Base-by-base conservation (phyloP, 371 early-diverging fungal species). In the Phascolomyces articulosus region DNA sequence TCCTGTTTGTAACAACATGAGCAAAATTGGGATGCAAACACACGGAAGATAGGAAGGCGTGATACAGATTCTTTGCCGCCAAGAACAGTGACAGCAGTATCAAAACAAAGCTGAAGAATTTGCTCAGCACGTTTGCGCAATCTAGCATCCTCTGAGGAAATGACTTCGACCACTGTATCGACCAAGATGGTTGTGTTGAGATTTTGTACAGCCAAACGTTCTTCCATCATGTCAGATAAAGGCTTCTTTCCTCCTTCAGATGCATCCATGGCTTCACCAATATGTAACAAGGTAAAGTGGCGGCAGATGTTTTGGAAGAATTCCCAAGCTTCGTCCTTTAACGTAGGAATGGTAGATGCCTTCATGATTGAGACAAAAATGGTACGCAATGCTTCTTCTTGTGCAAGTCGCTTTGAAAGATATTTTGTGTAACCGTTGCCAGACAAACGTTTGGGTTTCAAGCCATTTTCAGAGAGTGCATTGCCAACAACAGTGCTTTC, bases 1-100 rank as follows among this genome's bases (percentile, higher is more conserved):
- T 93, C 93, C 58, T 89, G 88, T 72, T 91, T 88, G 72, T 93
- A 96, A 64, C 96, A 96, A 64, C 87, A 87, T 0, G 92, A 91
- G 49, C 91, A 89, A 63, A 95, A 94, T 21, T 90, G 84, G 0
- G 87, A 85, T 18, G 94, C 93, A 56, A 96, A 80, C 8, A 85
- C 78, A 27, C 91, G 88, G 70, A 95, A 95, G 4, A 91, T 85
- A 0, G 91, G 88, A 8, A 94, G 65, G 15, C 85, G 82, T 58
- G 86, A 85, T 15, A 91, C 83, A 16, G 74, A 69, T 16, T 87
- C 91, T 41, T 85, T 87, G 55, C 83, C 82, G 6, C 87, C 89
- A 4, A 88, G 67, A 7, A 89, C 68, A 1, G 86, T 69, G 26
- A 79, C 67, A 41, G 89, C 91, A 0, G 85, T 86, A 29, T 86